phyloP scores from a whole-genome alignment of 148 eudicot species.

The Linanthus parryae region DNA sequence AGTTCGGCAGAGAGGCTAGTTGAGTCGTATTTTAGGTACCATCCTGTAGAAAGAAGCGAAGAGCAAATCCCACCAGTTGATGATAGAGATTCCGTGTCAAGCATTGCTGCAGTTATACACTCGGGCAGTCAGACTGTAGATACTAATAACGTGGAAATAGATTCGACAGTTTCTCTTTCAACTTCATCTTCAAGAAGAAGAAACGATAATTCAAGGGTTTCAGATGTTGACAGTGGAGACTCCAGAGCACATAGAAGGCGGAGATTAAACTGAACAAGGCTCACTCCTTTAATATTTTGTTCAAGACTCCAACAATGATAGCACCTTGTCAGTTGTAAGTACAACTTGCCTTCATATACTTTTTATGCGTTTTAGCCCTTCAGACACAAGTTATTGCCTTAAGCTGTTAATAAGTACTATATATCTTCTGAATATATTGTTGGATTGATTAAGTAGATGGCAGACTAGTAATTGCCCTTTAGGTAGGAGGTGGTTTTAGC shows the following conservation, averaged over 20 bases:
- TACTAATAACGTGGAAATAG: conserved; percentile 77
- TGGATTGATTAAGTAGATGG: too few species aligned
- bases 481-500: too few species aligned
- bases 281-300: too few species aligned
- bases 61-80: conserved; percentile 52
- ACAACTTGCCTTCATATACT: too few species aligned
- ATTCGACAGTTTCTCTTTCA: conserved; percentile 71
- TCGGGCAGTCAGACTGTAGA: conserved; percentile 84
- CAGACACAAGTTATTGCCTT: too few species aligned
- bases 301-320: too few species aligned
- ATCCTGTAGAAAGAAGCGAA: conserved; percentile 43
- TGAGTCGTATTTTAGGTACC: conserved; percentile 39
- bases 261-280: conserved; percentile 47
- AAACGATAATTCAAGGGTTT: conserved; percentile 52
- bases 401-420: too few species aligned
- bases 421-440: too few species aligned
- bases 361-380: too few species aligned
- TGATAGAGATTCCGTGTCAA: conserved; percentile 91
- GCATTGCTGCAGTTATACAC: conserved; percentile 86
- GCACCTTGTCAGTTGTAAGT: too few species aligned
- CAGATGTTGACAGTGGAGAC: conserved; percentile 90
- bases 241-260: conserved; percentile 83
- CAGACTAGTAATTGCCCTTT: too few species aligned
- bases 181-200: conserved; percentile 78
- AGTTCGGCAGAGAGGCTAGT: conserved; percentile 37